Percentiles rank a stretch among this genome's conserved stretches.
These are phyloP conservation scores for Pythium chondricola DNA, from an alignment of 352 stramenopile species.

Conservation along the genomic window DNA sequence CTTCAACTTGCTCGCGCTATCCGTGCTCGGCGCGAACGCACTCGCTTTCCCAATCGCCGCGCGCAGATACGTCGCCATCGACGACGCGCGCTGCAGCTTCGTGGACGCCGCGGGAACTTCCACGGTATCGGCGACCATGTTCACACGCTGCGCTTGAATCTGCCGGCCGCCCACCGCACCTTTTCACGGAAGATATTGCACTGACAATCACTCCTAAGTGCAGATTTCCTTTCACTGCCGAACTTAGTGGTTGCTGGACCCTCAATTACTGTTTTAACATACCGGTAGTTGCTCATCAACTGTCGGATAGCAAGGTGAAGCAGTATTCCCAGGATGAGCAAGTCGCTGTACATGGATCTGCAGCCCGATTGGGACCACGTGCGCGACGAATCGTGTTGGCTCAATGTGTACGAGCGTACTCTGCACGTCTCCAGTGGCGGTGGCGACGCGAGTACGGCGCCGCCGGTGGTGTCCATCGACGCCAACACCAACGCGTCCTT, in stretches of 20 bases:
- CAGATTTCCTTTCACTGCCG: too few species aligned
- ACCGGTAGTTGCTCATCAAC: too few species aligned
- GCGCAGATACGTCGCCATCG: slow-evolving; percentile 38
- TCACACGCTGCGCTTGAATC: too few species aligned
- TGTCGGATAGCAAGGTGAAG: too few species aligned
- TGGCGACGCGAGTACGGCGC: too few species aligned
- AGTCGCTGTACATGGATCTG: slow-evolving; percentile 49
- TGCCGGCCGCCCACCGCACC: too few species aligned
- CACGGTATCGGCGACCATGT: too few species aligned
- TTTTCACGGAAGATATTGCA: slow-evolving; percentile 1
- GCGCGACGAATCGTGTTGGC: slow-evolving; percentile 24
- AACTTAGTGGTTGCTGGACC: too few species aligned
- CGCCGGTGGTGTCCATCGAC: slow-evolving; percentile 12
- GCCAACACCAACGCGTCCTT: slow-evolving; percentile 29
- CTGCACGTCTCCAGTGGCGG: slow-evolving; percentile 15
- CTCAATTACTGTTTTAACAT: too few species aligned
- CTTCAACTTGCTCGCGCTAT: neutral
- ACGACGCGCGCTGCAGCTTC: slow-evolving; percentile 9
- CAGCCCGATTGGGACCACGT: slow-evolving; percentile 50
- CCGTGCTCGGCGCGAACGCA: neutral
- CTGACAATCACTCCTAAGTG: too few species aligned
- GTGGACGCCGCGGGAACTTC: too few species aligned
- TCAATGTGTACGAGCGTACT: slow-evolving; percentile 50
- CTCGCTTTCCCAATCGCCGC: slow-evolving; percentile 28
- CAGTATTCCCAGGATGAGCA: slow-evolving; percentile 6